Conservation (phyloP, 352 stramenopile genomes). For the Phytophthora pluvialis region DNA sequence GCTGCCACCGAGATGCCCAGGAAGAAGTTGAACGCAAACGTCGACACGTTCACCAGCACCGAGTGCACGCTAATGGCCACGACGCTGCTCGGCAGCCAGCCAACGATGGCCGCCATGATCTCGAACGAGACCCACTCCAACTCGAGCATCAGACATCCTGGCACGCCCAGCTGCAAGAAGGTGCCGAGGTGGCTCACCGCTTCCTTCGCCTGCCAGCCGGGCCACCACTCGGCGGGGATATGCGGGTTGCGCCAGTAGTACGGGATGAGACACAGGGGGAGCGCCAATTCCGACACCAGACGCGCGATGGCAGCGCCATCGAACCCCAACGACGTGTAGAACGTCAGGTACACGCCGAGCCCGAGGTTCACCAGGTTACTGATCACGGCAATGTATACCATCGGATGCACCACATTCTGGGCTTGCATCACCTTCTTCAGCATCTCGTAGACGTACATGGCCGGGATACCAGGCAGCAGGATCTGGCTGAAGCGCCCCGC, state of each 20-base stretch:
- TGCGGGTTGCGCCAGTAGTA: constrained; percentile 68
- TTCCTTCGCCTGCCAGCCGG: constrained; percentile 65
- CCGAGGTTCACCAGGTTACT: constrained; percentile 82
- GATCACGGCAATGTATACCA: constrained; percentile 81
- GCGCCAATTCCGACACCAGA: constrained; percentile 57
- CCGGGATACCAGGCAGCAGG: constrained; percentile 76
- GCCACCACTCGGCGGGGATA: constrained; percentile 58
- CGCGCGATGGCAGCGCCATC: constrained; percentile 82
- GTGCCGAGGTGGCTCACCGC: constrained; percentile 55
- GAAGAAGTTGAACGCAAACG: constrained; percentile 81
- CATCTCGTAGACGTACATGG: constrained; percentile 87
- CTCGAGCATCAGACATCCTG: constrained; percentile 72
- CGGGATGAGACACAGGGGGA: constrained; percentile 64
- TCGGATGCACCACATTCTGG: constrained; percentile 85
- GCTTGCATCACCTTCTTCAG: constrained; percentile 87
- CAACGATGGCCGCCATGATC: constrained; percentile 76
- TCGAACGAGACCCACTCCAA: constrained; percentile 85
- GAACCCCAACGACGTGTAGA: constrained; percentile 80
- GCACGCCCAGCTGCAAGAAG: constrained; percentile 77
- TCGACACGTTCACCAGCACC: constrained; percentile 68
- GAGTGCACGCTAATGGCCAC: constrained; percentile 79
- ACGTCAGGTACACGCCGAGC: constrained; percentile 80
- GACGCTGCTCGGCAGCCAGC: constrained; percentile 65
- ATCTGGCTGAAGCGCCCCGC: constrained; percentile 77
- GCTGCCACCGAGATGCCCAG: constrained; percentile 78